These are phyloP conservation scores for Cyberlindnera euphorbiiphila DNA, from an alignment of 805 yeast genomes.

Conservation along the genomic window DNA sequence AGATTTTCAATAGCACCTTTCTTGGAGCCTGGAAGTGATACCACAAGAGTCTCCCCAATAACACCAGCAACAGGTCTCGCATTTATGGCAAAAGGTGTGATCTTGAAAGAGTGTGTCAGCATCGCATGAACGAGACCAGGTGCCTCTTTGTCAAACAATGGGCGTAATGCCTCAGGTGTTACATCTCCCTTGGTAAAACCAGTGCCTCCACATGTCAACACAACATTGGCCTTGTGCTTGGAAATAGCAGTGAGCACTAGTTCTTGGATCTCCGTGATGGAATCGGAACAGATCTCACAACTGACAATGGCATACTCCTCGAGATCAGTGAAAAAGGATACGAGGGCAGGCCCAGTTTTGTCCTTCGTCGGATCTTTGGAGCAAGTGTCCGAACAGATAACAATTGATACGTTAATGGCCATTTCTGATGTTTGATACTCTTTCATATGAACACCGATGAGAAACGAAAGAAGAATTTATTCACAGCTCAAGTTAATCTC, in stretches of 20 bases:
- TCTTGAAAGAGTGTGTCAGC: constrained; percentile 38
- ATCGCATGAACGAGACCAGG: constrained; percentile 48
- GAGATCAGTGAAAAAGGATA: neutral
- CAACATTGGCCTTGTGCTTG: constrained; percentile 17
- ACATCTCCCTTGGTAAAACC: constrained; percentile 44
- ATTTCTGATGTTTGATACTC: neutral
- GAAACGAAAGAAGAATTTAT: no score
- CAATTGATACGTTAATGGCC: constrained; percentile 1
- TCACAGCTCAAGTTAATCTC: no score
- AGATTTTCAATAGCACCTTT: constrained; percentile 45
- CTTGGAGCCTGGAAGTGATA: constrained; percentile 52
- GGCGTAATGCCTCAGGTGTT: constrained; percentile 48
- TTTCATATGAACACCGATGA: no score
- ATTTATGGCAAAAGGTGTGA: constrained; percentile 46
- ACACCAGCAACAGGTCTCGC: constrained; percentile 51
- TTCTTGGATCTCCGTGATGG: constrained; percentile 4
- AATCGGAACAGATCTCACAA: constrained; percentile 1
- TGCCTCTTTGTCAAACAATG: constrained; percentile 40
- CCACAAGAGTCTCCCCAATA: constrained; percentile 32
- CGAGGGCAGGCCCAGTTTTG: constrained; percentile 5
- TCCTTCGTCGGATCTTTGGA: neutral
- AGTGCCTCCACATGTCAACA: constrained; percentile 52
- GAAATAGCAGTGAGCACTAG: constrained; percentile 1
- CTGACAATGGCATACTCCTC: neutral
- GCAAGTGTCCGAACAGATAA: constrained; percentile 8